These are phyloP conservation scores for Glycine soja DNA, from an alignment of 306 rosid genomes.

Conservation along the genomic window DNA sequence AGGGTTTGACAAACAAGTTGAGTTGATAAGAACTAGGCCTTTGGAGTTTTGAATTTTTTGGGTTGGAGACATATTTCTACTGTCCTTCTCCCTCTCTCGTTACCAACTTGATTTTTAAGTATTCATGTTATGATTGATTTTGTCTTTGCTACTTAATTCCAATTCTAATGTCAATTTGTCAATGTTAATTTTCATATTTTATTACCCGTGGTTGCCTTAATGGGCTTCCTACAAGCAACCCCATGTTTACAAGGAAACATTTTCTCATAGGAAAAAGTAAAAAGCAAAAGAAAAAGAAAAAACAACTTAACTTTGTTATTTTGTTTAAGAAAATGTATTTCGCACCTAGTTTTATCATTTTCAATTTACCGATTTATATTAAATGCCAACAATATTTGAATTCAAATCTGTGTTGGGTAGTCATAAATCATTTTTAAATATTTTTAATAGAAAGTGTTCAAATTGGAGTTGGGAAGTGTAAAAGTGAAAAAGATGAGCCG, in stretches of 20 bases:
- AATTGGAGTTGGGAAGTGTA: constrained; percentile 30
- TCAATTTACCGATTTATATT: background rate
- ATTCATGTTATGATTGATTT: constrained; percentile 3
- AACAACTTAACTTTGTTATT: background rate
- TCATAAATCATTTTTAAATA: background rate
- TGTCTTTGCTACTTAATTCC: background rate
- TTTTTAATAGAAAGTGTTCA: background rate
- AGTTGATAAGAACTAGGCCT: background rate
- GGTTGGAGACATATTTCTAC: background rate
- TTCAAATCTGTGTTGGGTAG: background rate
- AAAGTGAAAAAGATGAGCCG: constrained; percentile 4
- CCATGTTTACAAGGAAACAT: background rate
- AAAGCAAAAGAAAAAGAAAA: background rate
- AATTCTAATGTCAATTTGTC: background rate
- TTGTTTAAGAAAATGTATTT: background rate
- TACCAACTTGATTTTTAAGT: background rate
- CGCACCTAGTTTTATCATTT: background rate
- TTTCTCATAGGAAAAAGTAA: background rate
- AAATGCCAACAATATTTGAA: constrained; percentile 7
- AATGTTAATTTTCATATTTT: constrained; percentile 3
- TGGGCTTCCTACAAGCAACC: background rate
- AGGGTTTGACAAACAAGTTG: background rate
- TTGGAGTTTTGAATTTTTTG: background rate
- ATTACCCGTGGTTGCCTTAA: background rate
- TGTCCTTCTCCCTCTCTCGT: background rate